Evolutionary conservation across 768 basidiomycete species (phyloP), one percentile per base, ranked within the genome.

Genomic region (Coprinopsis sp.): DNA sequence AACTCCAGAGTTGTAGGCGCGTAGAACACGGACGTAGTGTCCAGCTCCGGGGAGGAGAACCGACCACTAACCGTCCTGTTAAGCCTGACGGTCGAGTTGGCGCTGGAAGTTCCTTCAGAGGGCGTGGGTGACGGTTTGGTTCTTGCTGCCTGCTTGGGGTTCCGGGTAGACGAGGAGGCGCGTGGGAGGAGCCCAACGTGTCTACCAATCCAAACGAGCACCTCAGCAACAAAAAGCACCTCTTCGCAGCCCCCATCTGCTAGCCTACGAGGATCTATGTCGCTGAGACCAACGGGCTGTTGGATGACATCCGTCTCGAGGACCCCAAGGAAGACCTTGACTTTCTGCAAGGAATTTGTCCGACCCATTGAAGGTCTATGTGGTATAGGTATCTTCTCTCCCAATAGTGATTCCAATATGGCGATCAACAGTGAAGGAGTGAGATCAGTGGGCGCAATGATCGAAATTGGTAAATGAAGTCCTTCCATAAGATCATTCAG

Each of bases 321-420:
- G 5, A 87, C 76, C 1, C 87, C 87, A 6, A 90, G 70, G 46
- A 91, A 84, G 3, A 89, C 69, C 55, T 89, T 87, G 71, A 84
- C 82, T 25, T 76, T 77, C 37, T 83, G 76, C 1, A 85, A 38
- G 40, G 55, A 24, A 18, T 23, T 13, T 19, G 33, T 34, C 37
- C 42, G 29, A 38, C 38, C 40, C 37, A 49, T 36, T 30, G 47
- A 25, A 44, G 66, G 53, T 51, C 73, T 21, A 64, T 45, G 10
- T 80, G 67, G 2, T 1, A 49, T 34, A 4, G 79, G 77, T 7
- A 89, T 76, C 21, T 80, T 77, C 5, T 65, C 58, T 18, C 64
- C 59, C 29, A 87, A 66, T 33, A 88, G 63, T 1, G 73, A 77
- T 51, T 88, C 86, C 13, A 89, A 70, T 51, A 88, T 74, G 31